Evolutionary conservation across 768 basidiomycete species (phyloP).

Genomic region (Mycena chlorophos): DNA sequence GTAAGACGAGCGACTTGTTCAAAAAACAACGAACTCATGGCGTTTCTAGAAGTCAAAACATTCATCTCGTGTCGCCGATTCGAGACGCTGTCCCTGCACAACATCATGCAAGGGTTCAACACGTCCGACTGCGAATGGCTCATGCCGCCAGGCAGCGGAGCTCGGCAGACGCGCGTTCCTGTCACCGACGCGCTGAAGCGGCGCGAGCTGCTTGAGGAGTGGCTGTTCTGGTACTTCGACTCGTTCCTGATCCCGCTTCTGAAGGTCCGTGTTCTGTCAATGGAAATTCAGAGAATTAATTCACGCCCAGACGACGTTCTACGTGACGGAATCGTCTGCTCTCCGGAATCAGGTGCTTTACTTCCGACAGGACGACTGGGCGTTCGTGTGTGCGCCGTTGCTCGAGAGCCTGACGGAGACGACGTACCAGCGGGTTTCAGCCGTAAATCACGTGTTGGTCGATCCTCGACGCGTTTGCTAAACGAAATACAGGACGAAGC

Average conservation of each 20-base stretch:
- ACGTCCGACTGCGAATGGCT: constrained; percentile 82
- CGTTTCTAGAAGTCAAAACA: constrained; percentile 61
- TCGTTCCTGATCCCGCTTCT: constrained; percentile 78
- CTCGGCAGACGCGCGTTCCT: constrained; percentile 48
- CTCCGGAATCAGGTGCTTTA: constrained; percentile 83
- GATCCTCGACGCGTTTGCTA: background rate
- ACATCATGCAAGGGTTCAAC: constrained; percentile 73
- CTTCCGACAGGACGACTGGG: constrained; percentile 95
- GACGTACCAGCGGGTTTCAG: constrained; percentile 70
- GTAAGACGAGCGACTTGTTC: background rate
- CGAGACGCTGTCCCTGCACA: constrained; percentile 78
- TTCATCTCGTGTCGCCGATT: constrained; percentile 78
- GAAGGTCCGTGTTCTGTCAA: constrained; percentile 47
- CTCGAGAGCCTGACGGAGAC: constrained; percentile 68
- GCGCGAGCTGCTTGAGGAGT: constrained; percentile 80
- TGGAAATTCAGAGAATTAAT: background rate
- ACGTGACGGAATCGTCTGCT: constrained; percentile 88
- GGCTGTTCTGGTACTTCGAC: constrained; percentile 94
- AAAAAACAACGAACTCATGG: background rate
- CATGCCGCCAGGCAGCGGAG: constrained; percentile 42
- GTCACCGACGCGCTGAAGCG: constrained; percentile 74
- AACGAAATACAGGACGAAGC: constrained; percentile 53
- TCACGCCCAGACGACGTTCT: constrained; percentile 78
- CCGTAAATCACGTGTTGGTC: constrained; percentile 48
- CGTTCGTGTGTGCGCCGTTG: constrained; percentile 76